Evolutionary conservation across 805 yeast species (phyloP), one percentile per base, ranked within the genome.

Genomic region (Maudiozyma bulderi): DNA sequence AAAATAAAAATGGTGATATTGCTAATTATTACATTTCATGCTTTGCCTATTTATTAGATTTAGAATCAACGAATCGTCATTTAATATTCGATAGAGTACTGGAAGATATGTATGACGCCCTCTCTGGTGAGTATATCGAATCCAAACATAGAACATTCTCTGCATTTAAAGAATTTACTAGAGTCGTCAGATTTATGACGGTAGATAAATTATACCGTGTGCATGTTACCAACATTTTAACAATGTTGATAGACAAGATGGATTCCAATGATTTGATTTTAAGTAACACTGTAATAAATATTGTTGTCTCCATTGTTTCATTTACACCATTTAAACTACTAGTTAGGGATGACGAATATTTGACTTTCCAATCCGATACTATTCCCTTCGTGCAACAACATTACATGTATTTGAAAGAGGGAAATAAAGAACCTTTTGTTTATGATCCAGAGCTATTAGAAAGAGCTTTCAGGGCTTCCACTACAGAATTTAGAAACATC

Each of bases 201-300:
- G 61, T 69, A 6, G 72, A 77, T 2, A 83, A 83, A 1, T 65
- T 80, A 1, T 87, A 76, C 60, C 71, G 96, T 42, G 80, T 86
- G 10, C 99, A 93, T 58, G 69, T 88, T 10, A 79, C 95, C 0
- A 77, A 95, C 47, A 70, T 93, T 13, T 62, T 90, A 39, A 77
- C 81, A 30, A 73, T 87, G 64, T 69, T 82, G 2, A 63, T 89
- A 7, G 86, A 89, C 0, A 96, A 93, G 32, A 80, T 93, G 31
- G 98, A 93, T 61, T 78, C 90, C 0, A 93, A 90, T 61, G 99
- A 93, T 64, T 73, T 88, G 45, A 73, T 72, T 11, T 78, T 90
- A 60, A 82, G 96, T 0, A 72, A 81, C 13, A 75, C 79, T 46
- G 76, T 95, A 0, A 67, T 90, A 40, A 77, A 81, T 50, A 74